phyloP scores from a whole-genome alignment of 305 asterid species.

The Fraxinus baroniana region DNA sequence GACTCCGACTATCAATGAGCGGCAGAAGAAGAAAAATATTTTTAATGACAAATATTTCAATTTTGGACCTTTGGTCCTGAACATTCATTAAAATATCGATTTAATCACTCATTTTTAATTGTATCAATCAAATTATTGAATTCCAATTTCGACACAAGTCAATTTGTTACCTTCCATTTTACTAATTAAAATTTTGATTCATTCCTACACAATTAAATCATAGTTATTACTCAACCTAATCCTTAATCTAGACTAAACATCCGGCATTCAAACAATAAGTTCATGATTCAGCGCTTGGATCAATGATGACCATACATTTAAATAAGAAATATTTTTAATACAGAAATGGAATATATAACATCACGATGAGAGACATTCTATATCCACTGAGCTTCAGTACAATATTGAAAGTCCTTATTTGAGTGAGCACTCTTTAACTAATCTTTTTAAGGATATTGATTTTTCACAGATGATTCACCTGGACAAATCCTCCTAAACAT shows the following conservation, averaged over 20 bases:
- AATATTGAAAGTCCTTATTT: too few relatives aligned
- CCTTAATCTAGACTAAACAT: background rate
- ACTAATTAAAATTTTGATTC: background rate
- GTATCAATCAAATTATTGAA: background rate
- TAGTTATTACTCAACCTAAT: background rate
- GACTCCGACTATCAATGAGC: background rate
- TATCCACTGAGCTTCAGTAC: too few relatives aligned
- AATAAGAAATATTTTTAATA: too few relatives aligned
- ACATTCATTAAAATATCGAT: background rate
- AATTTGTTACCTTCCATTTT: slow-evolving; percentile 1
- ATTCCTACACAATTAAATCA: background rate
- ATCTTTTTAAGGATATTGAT: background rate
- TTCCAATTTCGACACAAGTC: background rate
- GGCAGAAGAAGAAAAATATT: background rate
- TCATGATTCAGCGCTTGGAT: too few relatives aligned
- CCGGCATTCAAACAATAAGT: too few relatives aligned
- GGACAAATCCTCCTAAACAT: background rate
- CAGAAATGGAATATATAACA: background rate
- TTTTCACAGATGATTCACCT: background rate
- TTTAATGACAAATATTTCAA: background rate
- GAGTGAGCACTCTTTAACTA: background rate
- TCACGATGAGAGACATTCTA: too few relatives aligned
- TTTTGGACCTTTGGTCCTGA: background rate
- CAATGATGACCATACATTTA: too few relatives aligned
- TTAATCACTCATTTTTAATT: background rate